Base-by-base conservation (phyloP, 2,329 filamentous ascomycete genomes). In the Pyrenochaeta sp. region DNA sequence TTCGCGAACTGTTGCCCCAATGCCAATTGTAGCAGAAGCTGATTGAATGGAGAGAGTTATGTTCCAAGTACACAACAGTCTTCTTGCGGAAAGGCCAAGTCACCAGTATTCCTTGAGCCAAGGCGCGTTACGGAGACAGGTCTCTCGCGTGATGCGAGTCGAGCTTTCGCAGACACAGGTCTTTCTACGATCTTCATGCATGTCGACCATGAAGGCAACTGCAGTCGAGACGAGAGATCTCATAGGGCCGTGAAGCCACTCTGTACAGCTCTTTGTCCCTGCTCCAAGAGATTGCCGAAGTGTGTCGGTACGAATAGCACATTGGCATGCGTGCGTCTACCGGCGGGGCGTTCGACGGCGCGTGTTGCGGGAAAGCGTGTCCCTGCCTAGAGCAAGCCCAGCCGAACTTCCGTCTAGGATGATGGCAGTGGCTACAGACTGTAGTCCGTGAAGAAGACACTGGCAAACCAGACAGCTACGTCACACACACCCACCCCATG, bases 391-490 rank as follows among this genome's bases (percentile, higher is more conserved):
- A 59, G 46, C 25, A 30, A 30, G 28, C 50, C 50, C 40, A 56
- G 49, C 32, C 48, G 49, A 27, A 27, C 34, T n/a, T 25, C 50
- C 54, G 50, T 53, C 34, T 50, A 46, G 40, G 39, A 37, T 25
- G 45, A 40, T 47, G 25, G 24, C 48, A 36, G 47, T 51, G 58
- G 59, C 48, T 48, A 50, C 15, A 27, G 9, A 9, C 28, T 30
- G 19, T 15, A 27, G n/a, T 37, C 39, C 48, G 45, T 52, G 37
- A 40, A 49, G 36, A 52, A 49, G 37, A 45, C 27, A 46, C 54
- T 59, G 54, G 27, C 56, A 62, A 64, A 55, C 55, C 59, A 57
- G 61, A 63, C 56, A 56, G 48, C 37, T 61, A 67, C 69, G 68
- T 73, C 71, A 73, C 60, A 47, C 50, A 42, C 60, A 44, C 50